A percentile compares a stretch with the other conserved stretches of the same genome.
phyloP scores from a whole-genome alignment of 352 stramenopile species.

The Globisporangium sylvaticum region DNA sequence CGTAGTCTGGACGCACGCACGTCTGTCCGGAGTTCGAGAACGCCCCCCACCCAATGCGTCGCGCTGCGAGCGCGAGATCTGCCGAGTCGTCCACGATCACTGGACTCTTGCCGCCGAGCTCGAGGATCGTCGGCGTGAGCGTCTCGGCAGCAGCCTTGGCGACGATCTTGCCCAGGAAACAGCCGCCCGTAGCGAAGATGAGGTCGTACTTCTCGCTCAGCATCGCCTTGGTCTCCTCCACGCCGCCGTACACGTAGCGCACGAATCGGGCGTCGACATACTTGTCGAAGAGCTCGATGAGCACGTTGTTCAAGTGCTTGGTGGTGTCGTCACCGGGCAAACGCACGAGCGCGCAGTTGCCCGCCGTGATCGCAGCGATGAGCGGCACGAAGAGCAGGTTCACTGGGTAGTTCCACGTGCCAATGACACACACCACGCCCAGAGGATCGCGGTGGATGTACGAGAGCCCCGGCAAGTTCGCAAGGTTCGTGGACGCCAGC shows the following conservation, averaged over 20 bases:
- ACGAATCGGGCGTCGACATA: conserved; percentile 78
- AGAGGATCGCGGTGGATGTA: conserved; percentile 72
- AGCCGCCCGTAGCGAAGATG: conserved; percentile 79
- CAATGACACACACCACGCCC: conserved; percentile 87
- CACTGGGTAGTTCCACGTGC: conserved; percentile 93
- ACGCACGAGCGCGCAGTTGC: conserved; percentile 93
- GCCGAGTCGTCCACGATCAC: conserved; percentile 75
- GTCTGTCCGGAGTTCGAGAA: conserved; percentile 93
- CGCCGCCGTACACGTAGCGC: conserved; percentile 78
- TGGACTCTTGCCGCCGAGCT: conserved; percentile 93
- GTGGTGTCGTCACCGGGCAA: conserved; percentile 86
- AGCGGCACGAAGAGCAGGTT: conserved; percentile 74
- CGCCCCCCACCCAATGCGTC: conserved; percentile 83
- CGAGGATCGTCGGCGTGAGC: conserved; percentile 94
- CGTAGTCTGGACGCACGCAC: conserved; percentile 93
- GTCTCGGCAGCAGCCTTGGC: conserved; percentile 88
- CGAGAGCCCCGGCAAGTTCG: conserved; percentile 50
- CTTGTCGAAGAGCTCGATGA: conserved; percentile 62
- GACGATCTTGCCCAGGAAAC: conserved; percentile 88
- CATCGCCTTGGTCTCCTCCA: conserved; percentile 80
- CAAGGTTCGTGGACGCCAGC: conserved; percentile 42
- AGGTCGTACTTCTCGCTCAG: conserved; percentile 76
- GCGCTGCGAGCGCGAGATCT: conserved; percentile 47
- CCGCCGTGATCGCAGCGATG: conserved; percentile 76
- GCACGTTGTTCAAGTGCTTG: conserved; percentile 44